Conservation (phyloP, 148 eudicot species). For the Rhododendron griersonianum region DNA sequence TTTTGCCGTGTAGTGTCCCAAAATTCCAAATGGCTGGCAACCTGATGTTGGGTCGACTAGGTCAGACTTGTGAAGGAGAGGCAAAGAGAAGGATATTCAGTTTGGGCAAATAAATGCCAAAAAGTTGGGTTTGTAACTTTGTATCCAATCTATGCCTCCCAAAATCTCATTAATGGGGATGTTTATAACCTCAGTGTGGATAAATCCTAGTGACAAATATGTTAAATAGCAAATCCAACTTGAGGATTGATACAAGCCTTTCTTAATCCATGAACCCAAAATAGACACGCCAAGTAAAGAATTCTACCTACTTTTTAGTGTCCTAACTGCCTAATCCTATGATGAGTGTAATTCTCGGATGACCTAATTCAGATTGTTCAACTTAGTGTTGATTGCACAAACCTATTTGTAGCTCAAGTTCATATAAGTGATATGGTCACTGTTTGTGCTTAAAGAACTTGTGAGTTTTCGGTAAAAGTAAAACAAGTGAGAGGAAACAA, state of each 20-base stretch:
- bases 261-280: neutral
- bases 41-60: too few species aligned
- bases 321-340: neutral
- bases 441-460: neutral
- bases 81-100: neutral
- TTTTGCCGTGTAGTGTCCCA: too few species aligned
- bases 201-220: neutral
- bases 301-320: neutral
- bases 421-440: neutral
- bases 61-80: neutral
- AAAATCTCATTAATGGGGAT: neutral
- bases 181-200: neutral
- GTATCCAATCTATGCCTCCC: neutral
- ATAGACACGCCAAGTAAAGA: neutral
- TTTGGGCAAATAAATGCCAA: neutral
- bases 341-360: neutral
- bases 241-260: neutral
- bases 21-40: too few species aligned
- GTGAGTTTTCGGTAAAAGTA: neutral
- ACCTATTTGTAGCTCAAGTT: neutral
- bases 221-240: neutral
- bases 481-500: neutral
- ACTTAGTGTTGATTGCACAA: neutral
- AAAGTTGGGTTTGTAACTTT: neutral
- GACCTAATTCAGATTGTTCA: neutral